These are phyloP conservation scores for Calamus simplicifolius DNA, from an alignment of 176 grass and related monocot species.

Conservation along the genomic window DNA sequence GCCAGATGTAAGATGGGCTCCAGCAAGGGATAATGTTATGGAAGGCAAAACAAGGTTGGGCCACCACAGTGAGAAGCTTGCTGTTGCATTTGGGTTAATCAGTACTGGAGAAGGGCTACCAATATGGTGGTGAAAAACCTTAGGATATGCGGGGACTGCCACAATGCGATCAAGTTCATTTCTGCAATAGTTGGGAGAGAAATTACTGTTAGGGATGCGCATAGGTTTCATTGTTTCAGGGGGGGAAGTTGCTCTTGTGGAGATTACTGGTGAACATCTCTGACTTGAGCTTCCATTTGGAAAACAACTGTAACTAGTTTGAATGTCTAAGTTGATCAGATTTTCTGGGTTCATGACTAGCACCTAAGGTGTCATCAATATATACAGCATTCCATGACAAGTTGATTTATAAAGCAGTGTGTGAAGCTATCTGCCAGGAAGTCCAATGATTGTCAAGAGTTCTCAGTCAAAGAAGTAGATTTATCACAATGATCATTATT, in stretches of 20 bases:
- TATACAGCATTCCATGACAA: no score
- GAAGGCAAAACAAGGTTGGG: conserved; percentile 24
- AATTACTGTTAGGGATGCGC: conserved; percentile 25
- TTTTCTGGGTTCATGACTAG: no score
- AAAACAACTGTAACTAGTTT: no score
- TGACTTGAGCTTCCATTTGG: no score
- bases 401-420: no score
- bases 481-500: no score
- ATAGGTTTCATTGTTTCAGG: conserved; percentile 27
- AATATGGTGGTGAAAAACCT: conserved; percentile 33
- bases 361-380: no score
- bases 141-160: conserved; percentile 25
- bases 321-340: no score
- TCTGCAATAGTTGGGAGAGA: conserved; percentile 18
- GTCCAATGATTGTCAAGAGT: no score
- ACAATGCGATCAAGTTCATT: conserved; percentile 19
- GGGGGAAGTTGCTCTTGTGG: conserved; percentile 27
- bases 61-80: conserved; percentile 42
- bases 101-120: conserved; percentile 26
- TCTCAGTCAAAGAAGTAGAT: no score
- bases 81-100: conserved; percentile 39
- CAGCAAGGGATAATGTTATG: conserved; percentile 10
- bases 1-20: conserved; percentile 23
- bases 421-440: no score
- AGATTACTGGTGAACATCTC: conserved; percentile 21